phyloP scores from a whole-genome alignment of 805 yeast genomes.

The Metschnikowia lachancei region DNA sequence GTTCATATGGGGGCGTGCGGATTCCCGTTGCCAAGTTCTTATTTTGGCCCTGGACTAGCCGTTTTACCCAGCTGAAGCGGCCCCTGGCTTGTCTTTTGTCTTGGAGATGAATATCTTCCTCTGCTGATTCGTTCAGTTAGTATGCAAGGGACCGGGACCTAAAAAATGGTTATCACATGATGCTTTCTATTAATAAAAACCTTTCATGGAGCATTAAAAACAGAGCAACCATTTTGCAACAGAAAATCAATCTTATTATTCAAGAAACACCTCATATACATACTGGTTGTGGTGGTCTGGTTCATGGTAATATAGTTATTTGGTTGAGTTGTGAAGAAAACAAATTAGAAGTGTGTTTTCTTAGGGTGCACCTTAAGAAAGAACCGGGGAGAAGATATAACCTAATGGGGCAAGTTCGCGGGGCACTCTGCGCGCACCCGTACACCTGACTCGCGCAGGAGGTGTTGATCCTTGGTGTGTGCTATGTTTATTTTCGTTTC shows the following conservation, averaged over 20 bases:
- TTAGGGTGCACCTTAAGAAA: no score
- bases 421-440: constrained; percentile 6
- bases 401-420: constrained; percentile 6
- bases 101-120: constrained; percentile 10
- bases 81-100: constrained; percentile 32
- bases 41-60: constrained; percentile 39
- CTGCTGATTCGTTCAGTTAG: constrained; percentile 6
- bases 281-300: background rate
- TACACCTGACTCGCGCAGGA: constrained; percentile 3
- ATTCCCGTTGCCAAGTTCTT: constrained; percentile 15
- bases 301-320: background rate
- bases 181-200: background rate
- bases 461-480: background rate
- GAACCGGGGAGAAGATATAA: background rate
- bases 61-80: constrained; percentile 41
- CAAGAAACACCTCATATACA: background rate
- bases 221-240: no score
- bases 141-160: background rate
- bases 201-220: no score
- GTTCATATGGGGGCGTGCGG: constrained; percentile 14
- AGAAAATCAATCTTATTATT: no score
- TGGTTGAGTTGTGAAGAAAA: background rate
- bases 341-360: background rate
- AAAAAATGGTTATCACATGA: background rate
- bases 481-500: background rate